Evolutionary conservation across 495 filamentous ascomycete species (phyloP).

Genomic region (Neurospora hispaniola): DNA sequence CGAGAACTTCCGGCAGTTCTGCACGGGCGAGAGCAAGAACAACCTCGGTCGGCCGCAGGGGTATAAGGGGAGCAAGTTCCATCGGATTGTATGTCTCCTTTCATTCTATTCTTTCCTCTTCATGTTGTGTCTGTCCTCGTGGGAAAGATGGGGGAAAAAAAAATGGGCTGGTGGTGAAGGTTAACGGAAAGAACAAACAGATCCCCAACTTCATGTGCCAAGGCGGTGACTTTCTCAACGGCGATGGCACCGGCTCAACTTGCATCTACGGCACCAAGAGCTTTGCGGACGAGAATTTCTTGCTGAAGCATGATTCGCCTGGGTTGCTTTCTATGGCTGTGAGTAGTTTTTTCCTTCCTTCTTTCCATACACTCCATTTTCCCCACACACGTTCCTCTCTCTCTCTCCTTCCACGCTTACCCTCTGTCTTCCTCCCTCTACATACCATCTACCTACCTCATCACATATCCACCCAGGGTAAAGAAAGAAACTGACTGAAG

Average conservation of each 20-base stretch:
- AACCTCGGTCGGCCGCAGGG: slow-evolving; percentile 71
- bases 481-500: background rate
- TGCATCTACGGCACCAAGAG: slow-evolving; percentile 73
- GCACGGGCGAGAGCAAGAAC: slow-evolving; percentile 87
- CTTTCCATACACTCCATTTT: background rate
- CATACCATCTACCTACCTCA: background rate
- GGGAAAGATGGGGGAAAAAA: too few relatives aligned
- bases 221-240: slow-evolving; percentile 92
- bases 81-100: slow-evolving; percentile 65
- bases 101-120: background rate
- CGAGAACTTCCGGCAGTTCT: slow-evolving; percentile 96
- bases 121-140: background rate
- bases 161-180: background rate
- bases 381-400: background rate
- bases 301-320: slow-evolving; percentile 60
- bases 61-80: slow-evolving; percentile 91
- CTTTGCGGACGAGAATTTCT: slow-evolving; percentile 92
- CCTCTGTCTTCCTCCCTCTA: background rate
- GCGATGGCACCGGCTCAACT: slow-evolving; percentile 81
- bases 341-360: slow-evolving; percentile 25
- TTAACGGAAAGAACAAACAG: slow-evolving; percentile 28
- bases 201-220: slow-evolving; percentile 96
- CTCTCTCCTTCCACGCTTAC: background rate
- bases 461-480: background rate
- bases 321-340: slow-evolving; percentile 92